A percentile compares a stretch with the other conserved stretches of the same genome.
phyloP scores from a whole-genome alignment of 2,329 filamentous ascomycete species.

The Sporothrix brunneoviolacea region DNA sequence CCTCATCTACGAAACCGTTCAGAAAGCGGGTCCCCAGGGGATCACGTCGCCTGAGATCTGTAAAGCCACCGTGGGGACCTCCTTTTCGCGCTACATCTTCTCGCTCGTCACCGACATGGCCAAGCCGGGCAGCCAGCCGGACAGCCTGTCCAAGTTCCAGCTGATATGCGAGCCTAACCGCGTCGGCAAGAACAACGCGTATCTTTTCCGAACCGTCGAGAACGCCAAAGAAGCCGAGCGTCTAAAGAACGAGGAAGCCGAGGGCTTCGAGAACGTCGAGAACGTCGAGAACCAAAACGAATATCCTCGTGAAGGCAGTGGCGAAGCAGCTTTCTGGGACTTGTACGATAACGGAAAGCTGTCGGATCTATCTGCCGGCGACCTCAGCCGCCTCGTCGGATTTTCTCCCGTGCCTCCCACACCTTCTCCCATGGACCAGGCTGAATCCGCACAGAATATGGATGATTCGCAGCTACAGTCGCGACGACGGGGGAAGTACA shows the following conservation, averaged over 20 bases:
- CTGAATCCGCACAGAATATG: neutral
- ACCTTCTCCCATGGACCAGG: neutral
- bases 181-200: constrained; percentile 35
- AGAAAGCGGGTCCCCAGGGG: constrained; percentile 26
- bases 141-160: constrained; percentile 33
- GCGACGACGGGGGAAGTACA: neutral
- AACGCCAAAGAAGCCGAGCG: constrained; percentile 1
- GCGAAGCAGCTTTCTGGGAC: too few species aligned
- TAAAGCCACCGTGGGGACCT: constrained; percentile 29
- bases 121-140: constrained; percentile 31
- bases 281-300: neutral
- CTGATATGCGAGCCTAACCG: constrained; percentile 32
- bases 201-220: constrained; percentile 27
- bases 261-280: neutral
- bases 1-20: constrained; percentile 30
- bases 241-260: too few species aligned
- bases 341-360: neutral
- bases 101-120: constrained; percentile 27
- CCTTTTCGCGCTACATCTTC: constrained; percentile 31
- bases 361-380: neutral
- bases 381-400: neutral
- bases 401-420: neutral
- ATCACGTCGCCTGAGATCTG: constrained; percentile 32
- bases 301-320: too few species aligned
- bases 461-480: neutral